Evolutionary conservation across 148 eudicot genomes (phyloP).

Genomic region (Drosera capensis): DNA sequence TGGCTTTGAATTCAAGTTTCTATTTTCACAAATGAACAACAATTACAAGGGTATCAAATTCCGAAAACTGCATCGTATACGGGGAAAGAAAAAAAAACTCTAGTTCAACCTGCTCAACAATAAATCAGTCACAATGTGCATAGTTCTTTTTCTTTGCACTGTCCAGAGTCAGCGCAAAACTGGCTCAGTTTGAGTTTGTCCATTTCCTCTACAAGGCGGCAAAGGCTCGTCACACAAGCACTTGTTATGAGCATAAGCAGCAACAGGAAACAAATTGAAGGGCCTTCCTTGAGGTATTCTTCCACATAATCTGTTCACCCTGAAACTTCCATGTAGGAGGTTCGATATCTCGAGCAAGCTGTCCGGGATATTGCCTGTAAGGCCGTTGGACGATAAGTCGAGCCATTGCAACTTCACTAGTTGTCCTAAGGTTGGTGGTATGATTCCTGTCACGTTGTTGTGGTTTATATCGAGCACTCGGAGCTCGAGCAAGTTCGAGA

Average conservation of each 20-base stretch:
- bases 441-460: constrained; percentile 48
- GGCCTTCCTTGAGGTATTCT: constrained; percentile 64
- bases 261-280: constrained; percentile 21
- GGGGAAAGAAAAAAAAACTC: too few species aligned
- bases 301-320: constrained; percentile 66
- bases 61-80: too few species aligned
- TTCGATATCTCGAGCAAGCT: constrained; percentile 37
- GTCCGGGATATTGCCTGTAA: constrained; percentile 41
- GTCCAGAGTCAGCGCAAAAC: constrained; percentile 20
- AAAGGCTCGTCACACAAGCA: constrained; percentile 82
- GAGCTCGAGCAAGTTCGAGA: constrained; percentile 42
- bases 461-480: constrained; percentile 44
- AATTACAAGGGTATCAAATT: too few species aligned
- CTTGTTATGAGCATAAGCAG: constrained; percentile 48
- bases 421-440: constrained; percentile 48
- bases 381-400: constrained; percentile 53
- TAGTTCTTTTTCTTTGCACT: too few species aligned
- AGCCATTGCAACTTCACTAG: constrained; percentile 56
- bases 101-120: too few species aligned
- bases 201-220: constrained; percentile 33
- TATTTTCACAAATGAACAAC: too few species aligned
- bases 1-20: too few species aligned
- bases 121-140: too few species aligned
- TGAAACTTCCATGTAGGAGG: constrained; percentile 47
- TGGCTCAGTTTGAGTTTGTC: constrained; percentile 10